These are phyloP conservation scores for Aspergillus fischeri DNA, from an alignment of 2,329 filamentous ascomycete species.

Conservation along the genomic window DNA sequence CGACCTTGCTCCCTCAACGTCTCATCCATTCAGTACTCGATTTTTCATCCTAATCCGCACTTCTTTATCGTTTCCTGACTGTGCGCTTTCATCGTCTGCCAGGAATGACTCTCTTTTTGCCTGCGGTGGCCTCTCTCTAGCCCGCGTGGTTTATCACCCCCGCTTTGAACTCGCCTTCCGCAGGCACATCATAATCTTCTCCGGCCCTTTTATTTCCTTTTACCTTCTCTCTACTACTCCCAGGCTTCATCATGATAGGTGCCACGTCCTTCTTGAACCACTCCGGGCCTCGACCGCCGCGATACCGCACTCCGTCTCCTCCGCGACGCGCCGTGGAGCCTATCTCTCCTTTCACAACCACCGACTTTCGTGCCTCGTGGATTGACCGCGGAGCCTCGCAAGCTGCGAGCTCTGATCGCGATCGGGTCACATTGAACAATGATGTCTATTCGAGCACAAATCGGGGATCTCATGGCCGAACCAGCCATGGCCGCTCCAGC, in stretches of 20 bases:
- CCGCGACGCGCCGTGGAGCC: conserved; percentile 45
- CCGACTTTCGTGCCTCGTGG: conserved; percentile 28
- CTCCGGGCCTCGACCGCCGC: conserved; percentile 34
- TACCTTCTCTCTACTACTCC: conserved; percentile 7
- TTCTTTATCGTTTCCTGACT: conserved; percentile 18
- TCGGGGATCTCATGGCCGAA: conserved; percentile 23
- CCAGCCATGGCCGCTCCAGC: conserved; percentile 41
- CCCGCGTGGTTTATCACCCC: conserved; percentile 39
- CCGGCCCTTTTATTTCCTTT: conserved; percentile 14
- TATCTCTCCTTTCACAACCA: conserved; percentile 37
- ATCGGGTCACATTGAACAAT: conserved; percentile 18
- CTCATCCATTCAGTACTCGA: conserved; percentile 9
- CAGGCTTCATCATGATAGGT: conserved; percentile 31
- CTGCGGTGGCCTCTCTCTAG: conserved; percentile 37
- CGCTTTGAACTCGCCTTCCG: conserved; percentile 39
- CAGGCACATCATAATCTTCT: conserved; percentile 27
- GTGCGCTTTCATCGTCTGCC: conserved; percentile 25
- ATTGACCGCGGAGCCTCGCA: conserved; percentile 24
- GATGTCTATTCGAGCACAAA: conserved; percentile 18
- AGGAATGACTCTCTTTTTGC: conserved; percentile 40
- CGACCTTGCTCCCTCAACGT: conserved; percentile 17
- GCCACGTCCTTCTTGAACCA: conserved; percentile 37
- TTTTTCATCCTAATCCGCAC: conserved; percentile 15
- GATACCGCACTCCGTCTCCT: conserved; percentile 46
- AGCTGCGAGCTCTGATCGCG: conserved; percentile 22